Evolutionary conservation across 495 filamentous ascomycete genomes (phyloP).

Genomic region (Aspergillus incahuasiensis): DNA sequence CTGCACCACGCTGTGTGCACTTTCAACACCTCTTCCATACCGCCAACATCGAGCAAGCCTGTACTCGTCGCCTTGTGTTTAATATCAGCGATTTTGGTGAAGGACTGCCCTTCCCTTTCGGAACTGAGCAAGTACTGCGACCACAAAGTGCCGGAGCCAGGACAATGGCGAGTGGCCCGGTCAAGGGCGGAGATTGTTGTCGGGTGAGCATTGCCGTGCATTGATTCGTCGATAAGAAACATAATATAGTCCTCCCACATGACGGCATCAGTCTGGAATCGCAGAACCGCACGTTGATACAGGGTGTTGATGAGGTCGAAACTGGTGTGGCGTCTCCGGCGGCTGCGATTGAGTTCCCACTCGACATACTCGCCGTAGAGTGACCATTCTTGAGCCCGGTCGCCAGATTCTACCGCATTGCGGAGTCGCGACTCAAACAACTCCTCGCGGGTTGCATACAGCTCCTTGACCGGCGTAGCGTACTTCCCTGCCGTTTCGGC

Average conservation of each 20-base stretch:
- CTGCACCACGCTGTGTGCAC: conserved; percentile 92
- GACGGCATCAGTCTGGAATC: conserved; percentile 62
- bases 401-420: conserved; percentile 52
- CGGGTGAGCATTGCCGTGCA: conserved; percentile 32
- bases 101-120: conserved; percentile 68
- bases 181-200: conserved; percentile 54
- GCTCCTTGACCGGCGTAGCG: conserved; percentile 63
- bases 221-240: conserved; percentile 54
- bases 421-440: conserved; percentile 66
- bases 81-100: conserved; percentile 76
- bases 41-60: conserved; percentile 65
- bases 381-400: conserved; percentile 52
- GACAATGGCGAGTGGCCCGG: conserved; percentile 79
- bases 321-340: conserved; percentile 47
- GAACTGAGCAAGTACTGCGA: conserved; percentile 78
- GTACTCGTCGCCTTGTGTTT: conserved; percentile 89
- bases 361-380: conserved; percentile 73
- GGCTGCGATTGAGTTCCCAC: conserved; percentile 67
- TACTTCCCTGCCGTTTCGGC: conserved; percentile 54
- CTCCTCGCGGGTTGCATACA: conserved; percentile 63
- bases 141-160: conserved; percentile 90
- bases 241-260: conserved; percentile 81
- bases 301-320: conserved; percentile 66
- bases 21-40: conserved; percentile 80
- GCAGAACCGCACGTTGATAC: conserved; percentile 68